Evolutionary conservation across 805 yeast genomes (phyloP), one percentile per base, ranked within the genome.

Genomic region (Cyberlindnera nakhonratchasimensis): DNA sequence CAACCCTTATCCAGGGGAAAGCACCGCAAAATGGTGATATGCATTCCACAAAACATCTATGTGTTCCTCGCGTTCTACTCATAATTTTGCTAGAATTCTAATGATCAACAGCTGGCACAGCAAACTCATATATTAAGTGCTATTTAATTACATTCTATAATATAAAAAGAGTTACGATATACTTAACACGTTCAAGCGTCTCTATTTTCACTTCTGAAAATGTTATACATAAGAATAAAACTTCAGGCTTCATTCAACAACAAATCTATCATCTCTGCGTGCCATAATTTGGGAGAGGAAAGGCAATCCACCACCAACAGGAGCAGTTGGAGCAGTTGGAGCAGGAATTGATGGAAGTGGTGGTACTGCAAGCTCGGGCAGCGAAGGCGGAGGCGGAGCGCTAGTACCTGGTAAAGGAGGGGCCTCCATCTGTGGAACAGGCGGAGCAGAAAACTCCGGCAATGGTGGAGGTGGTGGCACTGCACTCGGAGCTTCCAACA

Each of bases 281-380:
- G 65, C 69, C 51, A 72, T 74, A 40, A 75, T 75, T 45, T 75
- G 74, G 4, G 74, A 70, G 11, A 75, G 59, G 53, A 75, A 74
- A 4, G 80, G 79, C 14, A 74, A 54, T 1, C 74, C 70, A 3
- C 72, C 74, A 10, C 59, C 54, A 42, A 54, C 29, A 29, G 61
- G 45, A 18, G 46, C 29, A 14, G 46, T 35, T 16, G 47, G 26
- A 11, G 64, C 47, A 3, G 57, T 28, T 6, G 51, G 20, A 10
- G 43, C 19, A 26, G 45, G 38, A 9, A 26, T 8, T 16, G 48
- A 35, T 13, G 40, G 41, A 20, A 45, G 28, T 4, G 49, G 49
- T 28, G 53, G 45, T 19, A 66, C 61, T 3, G 61, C 51, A 3
- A 16, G 11, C 12, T 17, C 24, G 9, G 43, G 18, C 22, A 28